phyloP scores from a whole-genome alignment of 2,329 filamentous ascomycete species.

The Dactylellina drechsleri region DNA sequence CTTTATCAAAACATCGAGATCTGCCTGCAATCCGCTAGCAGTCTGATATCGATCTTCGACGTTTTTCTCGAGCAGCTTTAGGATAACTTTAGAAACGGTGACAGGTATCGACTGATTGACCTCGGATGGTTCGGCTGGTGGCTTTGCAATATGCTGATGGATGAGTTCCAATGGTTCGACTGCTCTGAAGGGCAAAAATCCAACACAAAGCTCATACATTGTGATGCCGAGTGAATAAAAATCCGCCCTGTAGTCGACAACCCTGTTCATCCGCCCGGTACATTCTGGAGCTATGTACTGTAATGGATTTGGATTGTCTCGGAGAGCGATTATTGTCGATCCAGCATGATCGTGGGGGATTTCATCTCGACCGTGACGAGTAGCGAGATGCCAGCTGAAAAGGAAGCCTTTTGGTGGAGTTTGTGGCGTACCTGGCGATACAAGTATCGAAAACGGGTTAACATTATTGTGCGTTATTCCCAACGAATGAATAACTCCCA shows the following conservation, averaged over 20 bases:
- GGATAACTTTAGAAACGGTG: conserved; percentile 57
- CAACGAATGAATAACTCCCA: conserved; percentile 56
- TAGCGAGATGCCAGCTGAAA: conserved; percentile 59
- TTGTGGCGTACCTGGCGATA: conserved; percentile 41
- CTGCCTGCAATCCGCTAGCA: conserved; percentile 58
- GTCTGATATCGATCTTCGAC: conserved; percentile 59
- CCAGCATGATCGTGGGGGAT: conserved; percentile 54
- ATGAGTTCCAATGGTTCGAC: conserved; percentile 58
- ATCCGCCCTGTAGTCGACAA: conserved; percentile 58
- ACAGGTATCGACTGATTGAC: conserved; percentile 58
- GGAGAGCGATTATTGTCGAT: conserved; percentile 56
- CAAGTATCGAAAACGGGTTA: conserved; percentile 57
- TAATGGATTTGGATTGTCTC: conserved; percentile 58
- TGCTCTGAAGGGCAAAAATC: conserved; percentile 58
- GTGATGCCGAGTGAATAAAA: conserved; percentile 59
- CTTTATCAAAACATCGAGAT: conserved; percentile 57
- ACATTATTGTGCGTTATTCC: conserved; percentile 59
- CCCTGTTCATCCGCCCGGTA: conserved; percentile 59
- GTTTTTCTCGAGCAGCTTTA: conserved; percentile 58
- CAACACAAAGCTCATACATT: conserved; percentile 58
- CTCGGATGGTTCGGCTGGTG: conserved; percentile 57
- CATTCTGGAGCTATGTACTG: conserved; percentile 59
- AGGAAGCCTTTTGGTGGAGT: conserved; percentile 56
- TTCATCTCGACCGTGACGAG: conserved; percentile 58
- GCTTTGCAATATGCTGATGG: conserved; percentile 59